A percentile compares a stretch with the other conserved stretches of the same genome.
Evolutionary conservation across 2,329 filamentous ascomycete genomes (phyloP).

Genomic region (Neofusicoccum parvum): DNA sequence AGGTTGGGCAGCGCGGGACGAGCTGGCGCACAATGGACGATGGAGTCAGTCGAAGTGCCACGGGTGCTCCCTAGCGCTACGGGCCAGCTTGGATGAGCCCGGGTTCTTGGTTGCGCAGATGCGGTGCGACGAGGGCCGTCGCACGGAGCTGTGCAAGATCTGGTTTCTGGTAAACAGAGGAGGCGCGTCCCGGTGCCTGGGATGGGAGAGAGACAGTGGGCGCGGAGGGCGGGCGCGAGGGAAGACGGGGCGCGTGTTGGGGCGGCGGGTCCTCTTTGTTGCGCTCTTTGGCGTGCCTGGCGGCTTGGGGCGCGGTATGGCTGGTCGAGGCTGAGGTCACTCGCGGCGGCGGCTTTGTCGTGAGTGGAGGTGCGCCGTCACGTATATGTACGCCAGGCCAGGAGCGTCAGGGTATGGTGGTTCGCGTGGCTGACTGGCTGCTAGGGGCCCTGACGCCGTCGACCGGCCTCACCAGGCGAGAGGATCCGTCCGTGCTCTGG

Average conservation of each 20-base stretch:
- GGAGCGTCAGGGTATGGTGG: slow-evolving; percentile 37
- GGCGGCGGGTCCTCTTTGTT: slow-evolving; percentile 3
- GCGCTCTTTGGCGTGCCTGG: slow-evolving; percentile 38
- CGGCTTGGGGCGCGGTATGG: slow-evolving; percentile 28
- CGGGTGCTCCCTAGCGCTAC: slow-evolving; percentile 38
- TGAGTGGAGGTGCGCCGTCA: slow-evolving; percentile 35
- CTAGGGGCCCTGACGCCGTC: slow-evolving; percentile 31
- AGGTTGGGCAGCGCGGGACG: slow-evolving; percentile 23
- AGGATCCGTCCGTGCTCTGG: slow-evolving; percentile 39
- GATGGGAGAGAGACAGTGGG: slow-evolving; percentile 15
- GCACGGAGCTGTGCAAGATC: slow-evolving; percentile 38
- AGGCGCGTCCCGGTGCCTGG: slow-evolving; percentile 16
- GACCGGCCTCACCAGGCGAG: slow-evolving; percentile 17
- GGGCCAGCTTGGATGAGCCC: slow-evolving; percentile 36
- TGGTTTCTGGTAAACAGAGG: slow-evolving; percentile 18
- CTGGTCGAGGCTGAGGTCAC: slow-evolving; percentile 16
- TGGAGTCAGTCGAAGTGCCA: slow-evolving; percentile 37
- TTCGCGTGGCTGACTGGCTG: slow-evolving; percentile 47
- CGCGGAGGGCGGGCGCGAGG: slow-evolving; percentile 2
- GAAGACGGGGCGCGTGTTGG: slow-evolving; percentile 7
- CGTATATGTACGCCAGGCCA: slow-evolving; percentile 46
- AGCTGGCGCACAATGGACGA: slow-evolving; percentile 43
- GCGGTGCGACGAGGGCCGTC: slow-evolving; percentile 46
- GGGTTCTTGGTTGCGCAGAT: slow-evolving; percentile 51
- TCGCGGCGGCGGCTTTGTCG: slow-evolving; percentile 13